Conservation (phyloP, 2,329 filamentous ascomycete species). For the Pseudogymnoascus destructans region DNA sequence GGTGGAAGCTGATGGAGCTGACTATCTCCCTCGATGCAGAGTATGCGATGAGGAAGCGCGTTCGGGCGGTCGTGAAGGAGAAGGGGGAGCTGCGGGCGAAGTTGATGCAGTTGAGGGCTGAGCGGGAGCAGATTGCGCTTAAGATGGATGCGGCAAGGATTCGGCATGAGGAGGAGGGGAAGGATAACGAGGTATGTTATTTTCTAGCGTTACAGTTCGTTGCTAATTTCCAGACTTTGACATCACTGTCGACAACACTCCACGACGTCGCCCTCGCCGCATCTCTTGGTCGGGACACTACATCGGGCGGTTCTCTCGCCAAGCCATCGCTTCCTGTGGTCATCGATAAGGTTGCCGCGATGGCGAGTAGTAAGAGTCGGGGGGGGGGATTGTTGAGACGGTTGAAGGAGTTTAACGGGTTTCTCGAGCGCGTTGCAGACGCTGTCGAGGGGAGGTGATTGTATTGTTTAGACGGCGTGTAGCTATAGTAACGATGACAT, state of each 20-base stretch:
- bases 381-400: constrained; percentile 41
- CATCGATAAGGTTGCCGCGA: constrained; percentile 35
- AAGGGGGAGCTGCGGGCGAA: constrained; percentile 44
- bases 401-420: constrained; percentile 48
- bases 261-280: constrained; percentile 49
- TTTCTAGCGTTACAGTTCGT: neutral
- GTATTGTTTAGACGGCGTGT: no score
- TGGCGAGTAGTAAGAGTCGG: constrained; percentile 37
- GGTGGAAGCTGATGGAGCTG: constrained; percentile 44
- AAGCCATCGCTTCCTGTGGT: neutral
- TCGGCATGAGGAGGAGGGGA: constrained; percentile 42
- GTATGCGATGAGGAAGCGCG: constrained; percentile 42
- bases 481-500: no score
- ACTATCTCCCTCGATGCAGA: constrained; percentile 47
- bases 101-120: constrained; percentile 44
- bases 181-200: constrained; percentile 36
- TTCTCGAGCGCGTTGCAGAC: constrained; percentile 46
- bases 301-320: neutral
- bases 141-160: constrained; percentile 50
- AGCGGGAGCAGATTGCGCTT: constrained; percentile 48
- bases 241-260: constrained; percentile 29
- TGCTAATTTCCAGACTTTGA: neutral
- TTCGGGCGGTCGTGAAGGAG: constrained; percentile 43
- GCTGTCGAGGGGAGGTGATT: constrained; percentile 34
- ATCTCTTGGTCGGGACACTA: constrained; percentile 13